Base-by-base conservation (phyloP, 2,329 filamentous ascomycete species). In the Stromatinia cepivora region DNA sequence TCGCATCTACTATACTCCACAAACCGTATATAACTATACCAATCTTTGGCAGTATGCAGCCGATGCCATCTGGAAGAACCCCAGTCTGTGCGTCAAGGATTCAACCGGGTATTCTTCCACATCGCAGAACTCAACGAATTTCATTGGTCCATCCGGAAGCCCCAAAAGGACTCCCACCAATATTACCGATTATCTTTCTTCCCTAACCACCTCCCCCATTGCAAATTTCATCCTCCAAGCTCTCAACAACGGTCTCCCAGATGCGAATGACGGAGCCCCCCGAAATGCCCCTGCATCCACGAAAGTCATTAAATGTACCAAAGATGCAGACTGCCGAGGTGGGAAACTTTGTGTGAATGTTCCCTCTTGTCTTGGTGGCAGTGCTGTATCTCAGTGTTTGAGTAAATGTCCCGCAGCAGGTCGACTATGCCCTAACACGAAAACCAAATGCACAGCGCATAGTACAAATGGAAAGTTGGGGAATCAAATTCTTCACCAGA, bases 1-100 rank as follows among this genome's bases (percentile, higher is more conserved):
- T 73, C 81, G 86, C 2, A 77, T 89, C 13, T 90, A 84, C 74
- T 88, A 85, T 70, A 87, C 87, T 3, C 76, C 80, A n/a, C 76
- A 81, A 2, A 87, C 86, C 74, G 76, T 85, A 42, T 77, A 81
- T 9, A 81, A 87, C 61, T 81, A 84, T 6, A 80, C 80, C 3
- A 79, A 77, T 31, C 75, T 86, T 31, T 90, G 88, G 87, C 78
- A 77, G 36, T 79, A 79, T 50, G 81, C 80, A 13, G 77, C 77
- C 1, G 76, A 79, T 10, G 77, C 79, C 2, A 77, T 78, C 0
- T 83, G 81, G 81, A 80, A 79, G 1, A 80, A 71, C 9, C 78
- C 79, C 63, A 66, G 69, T 9, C 68, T 75, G 31, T 81, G 80
- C 69, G 77, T 78, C 1, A 53, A 72, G 34, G 69, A 53, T 17